Evolutionary conservation across 2,329 filamentous ascomycete species (phyloP).

Genomic region (Alternaria arbusti): DNA sequence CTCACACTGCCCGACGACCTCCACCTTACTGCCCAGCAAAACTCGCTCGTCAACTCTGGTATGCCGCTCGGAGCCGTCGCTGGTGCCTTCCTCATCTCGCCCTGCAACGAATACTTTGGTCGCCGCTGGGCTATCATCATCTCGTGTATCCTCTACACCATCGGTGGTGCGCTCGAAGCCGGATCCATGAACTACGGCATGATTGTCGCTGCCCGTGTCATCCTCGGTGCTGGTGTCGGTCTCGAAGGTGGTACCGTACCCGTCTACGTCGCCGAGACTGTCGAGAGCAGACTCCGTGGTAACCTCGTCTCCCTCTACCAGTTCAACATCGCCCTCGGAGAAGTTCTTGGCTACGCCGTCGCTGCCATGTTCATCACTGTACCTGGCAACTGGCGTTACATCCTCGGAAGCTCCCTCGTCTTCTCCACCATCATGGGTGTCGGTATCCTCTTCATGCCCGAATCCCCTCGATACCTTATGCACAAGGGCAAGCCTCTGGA

Average conservation of each 20-base stretch:
- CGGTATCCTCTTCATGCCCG: conserved; percentile 75
- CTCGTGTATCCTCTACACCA: conserved; percentile 71
- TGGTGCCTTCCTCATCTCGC: conserved; percentile 70
- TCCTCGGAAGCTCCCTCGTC: conserved; percentile 73
- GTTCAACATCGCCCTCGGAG: conserved; percentile 76
- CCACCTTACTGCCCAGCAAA: conserved; percentile 60
- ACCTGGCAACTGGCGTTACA: conserved; percentile 73
- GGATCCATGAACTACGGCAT: conserved; percentile 72
- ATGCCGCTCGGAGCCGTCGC: conserved; percentile 76
- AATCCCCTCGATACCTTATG: conserved; percentile 72
- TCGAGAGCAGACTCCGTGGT: conserved; percentile 70
- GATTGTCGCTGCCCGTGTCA: conserved; percentile 72
- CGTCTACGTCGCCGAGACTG: conserved; percentile 76
- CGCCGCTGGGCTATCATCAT: conserved; percentile 73
- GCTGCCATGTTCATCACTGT: conserved; percentile 76
- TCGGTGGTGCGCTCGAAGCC: conserved; percentile 72
- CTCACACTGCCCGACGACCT: conserved; percentile 69
- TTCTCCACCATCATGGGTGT: conserved; percentile 69
- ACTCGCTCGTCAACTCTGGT: conserved; percentile 71
- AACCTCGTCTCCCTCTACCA: conserved; percentile 78
- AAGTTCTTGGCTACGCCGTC: conserved; percentile 75
- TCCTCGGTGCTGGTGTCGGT: conserved; percentile 74
- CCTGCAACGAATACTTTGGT: conserved; percentile 71
- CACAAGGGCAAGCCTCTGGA: conserved; percentile 68
- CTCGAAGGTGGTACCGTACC: conserved; percentile 77